Evolutionary conservation across 805 yeast species (phyloP).

Genomic region (Cyberlindnera japonica): DNA sequence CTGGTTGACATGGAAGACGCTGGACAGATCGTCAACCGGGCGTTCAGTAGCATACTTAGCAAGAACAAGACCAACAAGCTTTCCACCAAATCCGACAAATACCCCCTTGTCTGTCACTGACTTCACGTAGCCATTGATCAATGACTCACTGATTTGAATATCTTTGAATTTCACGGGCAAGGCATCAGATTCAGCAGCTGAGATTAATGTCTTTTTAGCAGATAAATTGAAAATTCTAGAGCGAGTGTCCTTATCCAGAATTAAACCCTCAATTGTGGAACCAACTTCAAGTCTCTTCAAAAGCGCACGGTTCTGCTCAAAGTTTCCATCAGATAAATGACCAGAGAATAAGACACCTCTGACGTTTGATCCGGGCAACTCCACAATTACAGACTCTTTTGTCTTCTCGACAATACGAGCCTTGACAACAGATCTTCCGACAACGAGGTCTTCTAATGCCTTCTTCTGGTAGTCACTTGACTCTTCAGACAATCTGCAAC

Average conservation of each 20-base stretch:
- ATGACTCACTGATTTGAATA: conserved; percentile 42
- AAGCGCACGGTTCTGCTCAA: conserved; percentile 64
- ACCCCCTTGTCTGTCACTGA: conserved; percentile 78
- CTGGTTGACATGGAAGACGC: conserved; percentile 59
- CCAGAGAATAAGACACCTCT: conserved; percentile 73
- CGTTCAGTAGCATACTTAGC: conserved; percentile 64
- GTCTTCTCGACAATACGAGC: conserved; percentile 70
- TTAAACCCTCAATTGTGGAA: conserved; percentile 51
- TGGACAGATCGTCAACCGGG: conserved; percentile 48
- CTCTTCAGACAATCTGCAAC: conserved; percentile 65
- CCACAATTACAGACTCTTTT: conserved; percentile 68
- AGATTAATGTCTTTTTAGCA: conserved; percentile 61
- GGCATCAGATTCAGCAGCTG: conserved; percentile 49
- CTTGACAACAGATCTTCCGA: conserved; percentile 60
- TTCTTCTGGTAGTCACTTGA: conserved; percentile 44
- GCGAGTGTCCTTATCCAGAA: conserved; percentile 62
- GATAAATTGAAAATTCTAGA: conserved; percentile 60
- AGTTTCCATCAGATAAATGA: conserved; percentile 73
- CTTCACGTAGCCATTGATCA: conserved; percentile 70
- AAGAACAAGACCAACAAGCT: conserved; percentile 77
- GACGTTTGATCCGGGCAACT: conserved; percentile 42
- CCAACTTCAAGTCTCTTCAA: conserved; percentile 66
- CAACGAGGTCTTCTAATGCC: conserved; percentile 43
- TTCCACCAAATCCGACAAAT: conserved; percentile 77
- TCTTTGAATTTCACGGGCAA: conserved; percentile 64